Evolutionary conservation across 495 filamentous ascomycete species (phyloP), one percentile per base, ranked within the genome.

Genomic region (Trichocladium uniseriatum): DNA sequence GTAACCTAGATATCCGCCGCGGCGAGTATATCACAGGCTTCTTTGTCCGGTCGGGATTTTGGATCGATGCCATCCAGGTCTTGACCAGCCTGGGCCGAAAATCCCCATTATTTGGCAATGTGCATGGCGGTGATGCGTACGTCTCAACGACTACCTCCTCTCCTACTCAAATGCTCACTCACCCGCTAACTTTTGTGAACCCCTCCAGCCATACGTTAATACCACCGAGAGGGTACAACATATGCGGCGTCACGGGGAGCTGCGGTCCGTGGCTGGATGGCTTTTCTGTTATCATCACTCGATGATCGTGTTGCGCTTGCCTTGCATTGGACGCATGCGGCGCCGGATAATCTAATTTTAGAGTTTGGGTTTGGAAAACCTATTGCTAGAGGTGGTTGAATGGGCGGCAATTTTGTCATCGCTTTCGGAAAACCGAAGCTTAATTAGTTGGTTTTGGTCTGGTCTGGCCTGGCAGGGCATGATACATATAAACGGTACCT

Each of bases 61-160:
- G 87, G 85, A 85, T 96, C 52, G 89, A 95, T 64, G 92, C 80
- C 13, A 79, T 98, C 45, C 87, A 95, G 61, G 84, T 98, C 49
- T 64, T 96, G 59, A 96, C 92, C 7, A 95, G 84, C 58, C 67
- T 86, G 24, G 91, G 89, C 27, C 76, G 92, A 51, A 86, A 82
- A 62, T 96, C 91, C 5, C 80, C 83, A 37, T 60, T 94, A 35
- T 96, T 79, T 74, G 92, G 92, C 14, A 95, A 95, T 60, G 65
- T 82, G 10, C 68, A 70, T 49, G 89, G 89, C 40, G 91, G 92
- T 43, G 84, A 81, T 56, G 80, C 81, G 92, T 96, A 80, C 71
- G 53, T 59, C 35, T 16, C 28, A 5, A 9, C 28, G 7, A 6
- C 42, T 5, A 9, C 2, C 21, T 32, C 31, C 28, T 27, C 43